phyloP scores from a whole-genome alignment of 257 asterid genomes.

The Scutellaria barbata region DNA sequence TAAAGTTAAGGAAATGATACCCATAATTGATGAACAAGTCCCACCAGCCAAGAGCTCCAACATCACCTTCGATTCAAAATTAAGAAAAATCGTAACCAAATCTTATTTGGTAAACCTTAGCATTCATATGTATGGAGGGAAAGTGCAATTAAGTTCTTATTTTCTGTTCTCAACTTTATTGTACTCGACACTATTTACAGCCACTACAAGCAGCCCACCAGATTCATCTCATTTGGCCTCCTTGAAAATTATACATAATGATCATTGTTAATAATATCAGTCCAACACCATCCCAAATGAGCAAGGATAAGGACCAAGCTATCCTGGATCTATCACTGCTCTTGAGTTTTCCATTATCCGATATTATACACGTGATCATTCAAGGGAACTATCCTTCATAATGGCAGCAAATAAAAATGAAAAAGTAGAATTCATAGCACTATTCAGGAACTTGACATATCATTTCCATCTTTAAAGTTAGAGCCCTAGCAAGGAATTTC shows the following conservation, averaged over 20 bases:
- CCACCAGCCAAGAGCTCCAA: conserved; percentile 97
- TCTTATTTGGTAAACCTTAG: conserved; percentile 13
- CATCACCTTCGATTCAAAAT: conserved; percentile 60
- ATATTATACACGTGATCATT: no score
- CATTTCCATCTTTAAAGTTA: neutral
- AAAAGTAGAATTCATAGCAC: neutral
- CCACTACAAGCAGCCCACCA: no score
- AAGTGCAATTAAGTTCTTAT: conserved; percentile 6
- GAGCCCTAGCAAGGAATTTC: conserved; percentile 5
- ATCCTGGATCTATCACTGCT: no score
- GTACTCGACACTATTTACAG: no score
- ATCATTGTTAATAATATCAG: no score
- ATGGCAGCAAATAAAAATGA: conserved; percentile 8
- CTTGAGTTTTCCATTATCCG: no score
- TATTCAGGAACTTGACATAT: neutral
- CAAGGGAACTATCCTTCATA: neutral
- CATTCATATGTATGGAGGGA: conserved; percentile 10
- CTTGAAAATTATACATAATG: no score
- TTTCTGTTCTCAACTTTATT: no score
- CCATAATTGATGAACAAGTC: conserved; percentile 94
- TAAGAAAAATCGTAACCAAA: conserved; percentile 21
- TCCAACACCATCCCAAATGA: no score
- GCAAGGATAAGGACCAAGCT: no score
- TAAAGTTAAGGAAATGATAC: conserved; percentile 47
- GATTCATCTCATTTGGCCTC: no score